Evolutionary conservation across 106 monocot genomes (phyloP).

Genomic region (Allium fistulosum): DNA sequence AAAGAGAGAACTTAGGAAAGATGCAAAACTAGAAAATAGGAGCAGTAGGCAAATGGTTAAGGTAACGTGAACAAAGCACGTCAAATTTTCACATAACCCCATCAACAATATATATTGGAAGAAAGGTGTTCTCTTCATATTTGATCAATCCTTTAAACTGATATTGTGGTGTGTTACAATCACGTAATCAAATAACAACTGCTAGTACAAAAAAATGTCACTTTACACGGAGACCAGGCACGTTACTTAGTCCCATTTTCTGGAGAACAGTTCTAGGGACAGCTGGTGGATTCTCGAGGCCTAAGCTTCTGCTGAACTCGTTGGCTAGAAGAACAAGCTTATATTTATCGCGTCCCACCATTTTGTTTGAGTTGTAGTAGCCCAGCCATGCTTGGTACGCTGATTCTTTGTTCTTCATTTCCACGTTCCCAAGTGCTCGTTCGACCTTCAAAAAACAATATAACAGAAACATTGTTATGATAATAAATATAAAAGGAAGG

Average conservation of each 20-base stretch:
- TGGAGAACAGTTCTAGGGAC: slow-evolving; percentile 35
- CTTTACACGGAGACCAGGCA: slow-evolving; percentile 45
- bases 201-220: neutral
- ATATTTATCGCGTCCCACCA: slow-evolving; percentile 48
- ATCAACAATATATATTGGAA: no score
- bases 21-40: no score
- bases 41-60: no score
- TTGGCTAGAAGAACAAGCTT: slow-evolving; percentile 51
- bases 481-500: no score
- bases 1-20: no score
- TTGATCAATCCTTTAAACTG: no score
- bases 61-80: no score
- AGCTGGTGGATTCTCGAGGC: slow-evolving; percentile 66
- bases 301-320: slow-evolving; percentile 70
- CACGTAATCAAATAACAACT: no score
- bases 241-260: slow-evolving; percentile 74
- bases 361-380: slow-evolving; percentile 66
- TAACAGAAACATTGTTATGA: no score
- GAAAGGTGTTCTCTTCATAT: no score
- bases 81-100: no score
- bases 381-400: slow-evolving; percentile 84
- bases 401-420: slow-evolving; percentile 60
- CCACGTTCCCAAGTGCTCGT: slow-evolving; percentile 48
- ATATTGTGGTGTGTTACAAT: no score
- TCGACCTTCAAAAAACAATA: slow-evolving; percentile 31